Conservation (phyloP, 2,329 filamentous ascomycete genomes). For the Alternaria triticina region DNA sequence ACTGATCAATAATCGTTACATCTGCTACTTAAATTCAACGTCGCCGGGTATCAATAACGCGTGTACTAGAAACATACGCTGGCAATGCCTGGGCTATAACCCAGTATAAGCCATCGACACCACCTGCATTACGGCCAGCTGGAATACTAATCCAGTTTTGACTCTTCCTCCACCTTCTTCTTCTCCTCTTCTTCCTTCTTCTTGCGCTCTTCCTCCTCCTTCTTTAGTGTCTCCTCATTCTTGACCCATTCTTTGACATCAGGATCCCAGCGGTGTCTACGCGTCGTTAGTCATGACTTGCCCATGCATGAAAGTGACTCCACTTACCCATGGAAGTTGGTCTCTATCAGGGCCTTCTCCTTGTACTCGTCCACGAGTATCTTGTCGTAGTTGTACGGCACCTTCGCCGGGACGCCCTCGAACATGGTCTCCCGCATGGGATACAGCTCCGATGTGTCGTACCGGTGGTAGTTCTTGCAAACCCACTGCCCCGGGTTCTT, state of each 20-base stretch:
- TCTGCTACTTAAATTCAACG: background rate
- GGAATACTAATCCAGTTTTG: conserved; percentile 26
- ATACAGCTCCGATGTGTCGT: conserved; percentile 73
- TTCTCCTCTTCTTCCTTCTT: conserved; percentile 13
- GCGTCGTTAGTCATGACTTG: conserved; percentile 4
- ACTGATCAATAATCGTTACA: background rate
- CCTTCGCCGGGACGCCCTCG: conserved; percentile 72
- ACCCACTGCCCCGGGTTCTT: conserved; percentile 70
- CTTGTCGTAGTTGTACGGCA: conserved; percentile 73
- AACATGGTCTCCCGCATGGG: conserved; percentile 76
- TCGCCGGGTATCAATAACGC: conserved; percentile 30
- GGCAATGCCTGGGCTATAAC: conserved; percentile 5
- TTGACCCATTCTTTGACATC: conserved; percentile 67
- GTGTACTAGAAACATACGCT: conserved; percentile 4
- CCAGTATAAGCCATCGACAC: background rate
- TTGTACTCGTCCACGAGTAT: conserved; percentile 72
- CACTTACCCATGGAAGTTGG: conserved; percentile 65
- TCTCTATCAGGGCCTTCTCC: conserved; percentile 64
- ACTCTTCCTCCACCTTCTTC: conserved; percentile 16
- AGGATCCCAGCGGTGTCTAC: conserved; percentile 66
- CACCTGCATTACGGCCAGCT: conserved; percentile 19
- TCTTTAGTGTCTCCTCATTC: conserved; percentile 13
- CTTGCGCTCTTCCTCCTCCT: conserved; percentile 20
- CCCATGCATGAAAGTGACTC: background rate
- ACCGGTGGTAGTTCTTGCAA: conserved; percentile 81